A percentile compares a stretch with the other conserved stretches of the same genome.
Evolutionary conservation across 345 rosid genomes (phyloP).

Genomic region (Schrenkiella parvula): DNA sequence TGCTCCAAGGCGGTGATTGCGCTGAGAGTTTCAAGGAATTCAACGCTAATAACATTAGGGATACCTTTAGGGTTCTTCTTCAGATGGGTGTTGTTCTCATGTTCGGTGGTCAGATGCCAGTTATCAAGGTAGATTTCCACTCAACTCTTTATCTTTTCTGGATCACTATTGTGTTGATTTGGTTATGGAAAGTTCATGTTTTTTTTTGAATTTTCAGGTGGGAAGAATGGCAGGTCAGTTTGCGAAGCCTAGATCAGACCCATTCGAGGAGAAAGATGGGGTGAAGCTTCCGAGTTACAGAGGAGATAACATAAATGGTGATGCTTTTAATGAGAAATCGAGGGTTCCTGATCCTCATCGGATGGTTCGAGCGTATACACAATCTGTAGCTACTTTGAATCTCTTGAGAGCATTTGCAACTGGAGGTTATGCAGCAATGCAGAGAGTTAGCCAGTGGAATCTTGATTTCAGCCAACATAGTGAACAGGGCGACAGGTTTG

Average conservation of each 20-base stretch:
- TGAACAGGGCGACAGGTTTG: conserved; percentile 69
- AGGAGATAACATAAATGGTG: conserved; percentile 61
- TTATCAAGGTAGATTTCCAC: conserved; percentile 37
- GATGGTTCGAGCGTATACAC: conserved; percentile 58
- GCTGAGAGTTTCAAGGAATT: conserved; percentile 68
- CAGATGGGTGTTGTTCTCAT: conserved; percentile 72
- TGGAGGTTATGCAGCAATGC: conserved; percentile 76
- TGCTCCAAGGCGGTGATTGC: conserved; percentile 69
- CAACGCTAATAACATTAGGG: conserved; percentile 52
- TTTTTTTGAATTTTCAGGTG: conserved; percentile 25
- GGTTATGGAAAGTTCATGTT: neutral
- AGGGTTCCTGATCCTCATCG: conserved; percentile 66
- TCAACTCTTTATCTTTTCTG: neutral
- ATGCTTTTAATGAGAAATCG: conserved; percentile 62
- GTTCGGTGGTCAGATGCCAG: conserved; percentile 62
- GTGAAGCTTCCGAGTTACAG: conserved; percentile 64
- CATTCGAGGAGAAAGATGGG: conserved; percentile 52
- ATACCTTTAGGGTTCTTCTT: conserved; percentile 58
- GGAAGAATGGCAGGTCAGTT: conserved; percentile 79
- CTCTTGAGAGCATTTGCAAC: conserved; percentile 65
- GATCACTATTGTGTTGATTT: neutral
- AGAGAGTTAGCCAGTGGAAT: conserved; percentile 65
- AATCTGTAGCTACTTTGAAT: conserved; percentile 59
- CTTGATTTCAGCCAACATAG: conserved; percentile 58
- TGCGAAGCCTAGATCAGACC: conserved; percentile 63